Base-by-base conservation (phyloP, 306 rosid species). In the Oxytropis ochrocephala region DNA sequence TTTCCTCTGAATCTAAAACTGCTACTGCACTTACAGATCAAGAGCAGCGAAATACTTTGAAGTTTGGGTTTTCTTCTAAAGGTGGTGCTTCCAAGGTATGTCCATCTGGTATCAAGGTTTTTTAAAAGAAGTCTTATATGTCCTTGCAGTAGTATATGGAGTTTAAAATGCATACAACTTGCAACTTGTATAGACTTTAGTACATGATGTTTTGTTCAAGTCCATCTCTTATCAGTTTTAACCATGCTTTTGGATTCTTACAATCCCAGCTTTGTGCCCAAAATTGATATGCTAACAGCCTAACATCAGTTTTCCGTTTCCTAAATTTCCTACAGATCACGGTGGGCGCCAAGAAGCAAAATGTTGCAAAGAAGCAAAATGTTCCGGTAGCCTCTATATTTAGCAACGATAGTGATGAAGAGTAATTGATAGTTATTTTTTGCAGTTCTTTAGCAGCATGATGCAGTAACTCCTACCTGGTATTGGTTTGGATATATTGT, bases 1-100 rank as follows among this genome's bases (percentile, higher is more conserved):
- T 21, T 82, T 64, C 97, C 46, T 42, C 81, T 21, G 96, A 85
- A 68, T 48, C 82, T 66, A 84, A 21, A 81, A 81, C 82, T 78
- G 85, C 90, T 12, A 86, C 98, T 6, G 72, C 85, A 12, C 88
- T 90, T 66, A 83, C 85, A 32, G 93, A 84, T 82, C 94, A 94
- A 80, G 96, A 90, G 33, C 97, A 87, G 71, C 84, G 98, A 71
- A 86, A 88, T 80, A 79, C 94, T 47, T 81, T 90, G 82, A 94
- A 90, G 78, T 94, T 94, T 74, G 98, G 94, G 49, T 90, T 94
- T 86, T 85, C 98, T 72, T 84, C 97, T 32, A 94, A 90, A 82
- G 85, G 94, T 67, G 80, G 85, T 71, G 80, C 78, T 54, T 86
- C 94, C 49, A 93, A 88, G 93, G 90, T 88, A 43, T 13, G 48